phyloP scores from a whole-genome alignment of 371 early-diverging fungal species.

The Quaeritorhiza haematococci region DNA sequence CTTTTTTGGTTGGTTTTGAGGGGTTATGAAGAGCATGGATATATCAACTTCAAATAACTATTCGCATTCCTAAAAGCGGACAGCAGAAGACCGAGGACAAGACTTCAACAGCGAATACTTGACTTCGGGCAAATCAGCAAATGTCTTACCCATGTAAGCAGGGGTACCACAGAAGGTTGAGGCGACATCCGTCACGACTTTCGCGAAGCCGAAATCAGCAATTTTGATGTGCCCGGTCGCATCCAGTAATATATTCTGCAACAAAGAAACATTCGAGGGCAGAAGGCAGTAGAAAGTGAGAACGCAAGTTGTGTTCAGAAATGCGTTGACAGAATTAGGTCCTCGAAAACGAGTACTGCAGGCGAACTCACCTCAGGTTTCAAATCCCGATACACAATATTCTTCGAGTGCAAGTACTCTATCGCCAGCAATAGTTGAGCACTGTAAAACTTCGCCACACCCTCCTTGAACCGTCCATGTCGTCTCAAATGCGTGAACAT shows the following conservation, averaged over 20 bases:
- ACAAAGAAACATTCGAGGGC: slow-evolving; percentile 16
- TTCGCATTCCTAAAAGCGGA: too few species aligned
- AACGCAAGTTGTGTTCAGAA: neutral
- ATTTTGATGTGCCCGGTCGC: slow-evolving; percentile 42
- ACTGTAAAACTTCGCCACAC: slow-evolving; percentile 31
- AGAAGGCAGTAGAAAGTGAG: neutral
- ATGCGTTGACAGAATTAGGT: slow-evolving; percentile 1
- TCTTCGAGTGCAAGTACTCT: slow-evolving; percentile 41
- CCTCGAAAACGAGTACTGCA: too few species aligned
- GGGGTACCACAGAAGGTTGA: slow-evolving; percentile 53
- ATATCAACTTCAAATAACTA: too few species aligned
- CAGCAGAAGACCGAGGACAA: too few species aligned
- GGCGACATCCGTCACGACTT: slow-evolving; percentile 22
- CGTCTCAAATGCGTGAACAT: slow-evolving; percentile 39
- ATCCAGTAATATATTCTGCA: slow-evolving; percentile 32
- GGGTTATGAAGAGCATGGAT: too few species aligned
- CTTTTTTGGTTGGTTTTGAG: too few species aligned
- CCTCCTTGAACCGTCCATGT: slow-evolving; percentile 15
- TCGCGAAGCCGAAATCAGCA: slow-evolving; percentile 51
- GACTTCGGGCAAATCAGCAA: too few species aligned
- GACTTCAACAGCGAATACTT: too few species aligned
- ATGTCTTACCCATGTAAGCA: slow-evolving; percentile 39
- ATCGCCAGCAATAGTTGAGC: slow-evolving; percentile 43
- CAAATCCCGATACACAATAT: slow-evolving; percentile 41
- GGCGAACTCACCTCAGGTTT: slow-evolving; percentile 32